Conservation (phyloP, 140 eudicot genomes). For the Bidens hawaiensis region DNA sequence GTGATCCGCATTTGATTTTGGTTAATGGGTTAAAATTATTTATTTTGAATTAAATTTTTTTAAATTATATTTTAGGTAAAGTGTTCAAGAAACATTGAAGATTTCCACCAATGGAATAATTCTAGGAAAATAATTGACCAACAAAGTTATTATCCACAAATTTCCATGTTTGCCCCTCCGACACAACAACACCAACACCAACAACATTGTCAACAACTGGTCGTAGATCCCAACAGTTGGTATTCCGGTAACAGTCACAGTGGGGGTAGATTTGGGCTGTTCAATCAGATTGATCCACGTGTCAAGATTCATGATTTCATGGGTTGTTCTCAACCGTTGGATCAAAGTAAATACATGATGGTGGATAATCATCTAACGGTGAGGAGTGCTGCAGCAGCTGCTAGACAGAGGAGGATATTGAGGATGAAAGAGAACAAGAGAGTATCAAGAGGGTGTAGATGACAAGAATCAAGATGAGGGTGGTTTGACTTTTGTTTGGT, state of each 20-base stretch:
- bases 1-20: background rate
- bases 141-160: slow-evolving; percentile 28
- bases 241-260: slow-evolving; percentile 20
- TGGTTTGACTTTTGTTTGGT: slow-evolving; percentile 19
- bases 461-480: no score
- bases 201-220: background rate
- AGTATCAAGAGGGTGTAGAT: slow-evolving; percentile 24
- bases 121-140: slow-evolving; percentile 14
- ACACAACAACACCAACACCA: background rate
- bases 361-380: slow-evolving; percentile 25
- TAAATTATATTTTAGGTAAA: slow-evolving; percentile 27
- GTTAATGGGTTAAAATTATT: background rate
- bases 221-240: slow-evolving; percentile 28
- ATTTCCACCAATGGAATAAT: slow-evolving; percentile 8
- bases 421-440: slow-evolving; percentile 41
- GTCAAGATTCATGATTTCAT: slow-evolving; percentile 30
- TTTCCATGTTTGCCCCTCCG: slow-evolving; percentile 23
- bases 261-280: slow-evolving; percentile 28
- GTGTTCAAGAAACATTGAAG: slow-evolving; percentile 19
- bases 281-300: slow-evolving; percentile 32
- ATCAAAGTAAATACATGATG: slow-evolving; percentile 3
- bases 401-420: slow-evolving; percentile 42
- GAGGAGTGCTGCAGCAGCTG: slow-evolving; percentile 52
- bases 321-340: slow-evolving; percentile 36
- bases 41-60: background rate